A percentile compares a stretch with the other conserved stretches of the same genome.
phyloP scores from a whole-genome alignment of 805 yeast species.

The Cyberlindnera veronae region DNA sequence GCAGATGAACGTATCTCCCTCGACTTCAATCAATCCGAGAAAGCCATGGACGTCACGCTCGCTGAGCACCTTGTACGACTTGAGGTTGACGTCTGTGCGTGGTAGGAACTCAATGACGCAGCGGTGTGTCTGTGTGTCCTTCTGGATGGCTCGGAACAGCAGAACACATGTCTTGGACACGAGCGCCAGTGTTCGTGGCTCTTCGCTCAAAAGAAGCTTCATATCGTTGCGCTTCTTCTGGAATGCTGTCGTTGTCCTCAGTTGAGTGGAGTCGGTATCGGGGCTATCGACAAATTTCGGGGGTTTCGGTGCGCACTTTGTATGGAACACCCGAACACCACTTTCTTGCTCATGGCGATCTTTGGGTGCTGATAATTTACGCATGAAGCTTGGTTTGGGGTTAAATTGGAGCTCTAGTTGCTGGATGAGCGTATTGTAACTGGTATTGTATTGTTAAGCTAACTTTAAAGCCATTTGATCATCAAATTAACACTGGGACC shows the following conservation, averaged over 20 bases:
- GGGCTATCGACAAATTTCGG: neutral
- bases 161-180: conserved; percentile 43
- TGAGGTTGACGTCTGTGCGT: conserved; percentile 34
- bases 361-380: no score
- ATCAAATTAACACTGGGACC: no score
- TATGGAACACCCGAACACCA: neutral
- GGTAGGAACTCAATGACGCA: conserved; percentile 50
- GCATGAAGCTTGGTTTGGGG: no score
- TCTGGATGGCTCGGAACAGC: conserved; percentile 40
- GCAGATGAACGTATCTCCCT: conserved; percentile 66
- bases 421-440: no score
- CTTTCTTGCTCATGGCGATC: no score
- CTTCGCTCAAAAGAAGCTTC: conserved; percentile 36
- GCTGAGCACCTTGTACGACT: conserved; percentile 40
- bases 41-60: conserved; percentile 57
- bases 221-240: conserved; percentile 19
- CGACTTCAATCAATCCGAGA: conserved; percentile 74
- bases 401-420: no score
- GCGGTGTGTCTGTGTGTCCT: conserved; percentile 27
- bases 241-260: no score
- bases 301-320: neutral
- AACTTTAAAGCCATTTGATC: no score
- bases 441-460: no score
- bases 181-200: conserved; percentile 40
- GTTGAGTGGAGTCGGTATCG: neutral